Evolutionary conservation across 345 rosid genomes (phyloP), one percentile per base, ranked within the genome.

Genomic region (Sisymbrium altissimum): DNA sequence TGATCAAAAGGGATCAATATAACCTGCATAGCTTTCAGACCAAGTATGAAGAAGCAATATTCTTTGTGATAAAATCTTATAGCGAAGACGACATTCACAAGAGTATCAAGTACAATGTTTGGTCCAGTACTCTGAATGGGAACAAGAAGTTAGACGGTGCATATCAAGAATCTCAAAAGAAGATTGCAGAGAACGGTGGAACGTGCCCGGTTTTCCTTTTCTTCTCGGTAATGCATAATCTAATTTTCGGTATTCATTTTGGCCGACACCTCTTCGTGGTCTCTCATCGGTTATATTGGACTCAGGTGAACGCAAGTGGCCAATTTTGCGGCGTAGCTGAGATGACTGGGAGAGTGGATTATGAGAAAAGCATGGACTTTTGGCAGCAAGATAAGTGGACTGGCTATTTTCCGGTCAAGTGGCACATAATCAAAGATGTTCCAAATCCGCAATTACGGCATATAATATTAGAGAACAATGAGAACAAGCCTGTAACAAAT

Each of bases 301-400:
- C 72, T 48, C 78, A 88, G 93, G 93, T 88, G 52, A 88, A 88
- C 79, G 88, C 89, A 17, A 88, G 91, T 55, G 94, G 94, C 60
- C 91, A 86, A 41, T 88, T 88, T 77, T 86, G 89, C 38, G 91
- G 94, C 55, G 82, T 86, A 69, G 88, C 91, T 10, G 94, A 88
- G 83, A 88, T 88, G 89, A 66, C 69, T 55, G 91, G 89, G 21
- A 76, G 75, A 55, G 91, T 86, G 61, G 83, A 88, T 73, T 82
- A 79, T 35, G 74, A 77, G 52, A 88, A 81, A 73, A 86, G 79
- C 23, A 85, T 88, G 89, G 89, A 85, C 64, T 88, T 86, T 76
- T 88, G 94, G 94, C 94, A 86, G 71, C 91, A 88, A 75, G 94
- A 88, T 75, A 86, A 88, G 71, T 88, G 90, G 93, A 84, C 72